Percentiles rank a stretch among this genome's conserved stretches.
Conservation (phyloP, 1,284 basidiomycete genomes). For the Boletus smithii region DNA sequence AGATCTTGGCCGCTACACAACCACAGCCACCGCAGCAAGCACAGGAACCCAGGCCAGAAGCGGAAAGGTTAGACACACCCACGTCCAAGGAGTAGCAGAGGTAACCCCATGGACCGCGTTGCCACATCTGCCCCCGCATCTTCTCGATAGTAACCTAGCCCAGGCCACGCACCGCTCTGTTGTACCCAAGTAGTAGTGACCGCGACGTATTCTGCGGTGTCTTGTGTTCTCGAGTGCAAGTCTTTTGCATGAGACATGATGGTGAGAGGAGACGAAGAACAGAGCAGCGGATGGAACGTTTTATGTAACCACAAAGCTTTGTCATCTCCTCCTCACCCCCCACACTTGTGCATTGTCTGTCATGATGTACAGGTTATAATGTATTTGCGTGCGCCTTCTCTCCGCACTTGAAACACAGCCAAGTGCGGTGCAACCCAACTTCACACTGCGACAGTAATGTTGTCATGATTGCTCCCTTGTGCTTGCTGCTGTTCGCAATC, state of each 20-base stretch:
- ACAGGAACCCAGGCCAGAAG: conserved; percentile 29
- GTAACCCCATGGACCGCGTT: too few species aligned
- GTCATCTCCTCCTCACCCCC: too few species aligned
- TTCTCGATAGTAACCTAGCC: conserved; percentile 6
- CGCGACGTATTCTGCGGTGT: conserved; percentile 1
- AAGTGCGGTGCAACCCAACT: too few species aligned
- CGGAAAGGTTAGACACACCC: conserved; percentile 29
- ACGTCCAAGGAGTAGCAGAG: conserved; percentile 29
- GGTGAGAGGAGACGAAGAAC: conserved; percentile 36
- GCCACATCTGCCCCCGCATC: conserved; percentile 5
- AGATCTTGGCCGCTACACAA: conserved; percentile 24
- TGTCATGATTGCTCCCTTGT: neutral
- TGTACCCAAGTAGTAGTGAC: conserved; percentile 19
- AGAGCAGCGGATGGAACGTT: conserved; percentile 29
- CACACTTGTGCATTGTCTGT: too few species aligned
- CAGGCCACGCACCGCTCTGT: conserved; percentile 20
- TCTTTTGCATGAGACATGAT: conserved; percentile 21
- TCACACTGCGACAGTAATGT: too few species aligned
- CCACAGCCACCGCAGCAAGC: conserved; percentile 22
- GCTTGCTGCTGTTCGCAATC: neutral
- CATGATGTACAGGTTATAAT: too few species aligned
- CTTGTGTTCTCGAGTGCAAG: neutral
- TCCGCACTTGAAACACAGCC: too few species aligned
- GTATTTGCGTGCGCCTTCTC: too few species aligned
- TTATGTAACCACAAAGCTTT: conserved; percentile 37